Base-by-base conservation (phyloP, 2,329 filamentous ascomycete species). In the Fusarium sp. region DNA sequence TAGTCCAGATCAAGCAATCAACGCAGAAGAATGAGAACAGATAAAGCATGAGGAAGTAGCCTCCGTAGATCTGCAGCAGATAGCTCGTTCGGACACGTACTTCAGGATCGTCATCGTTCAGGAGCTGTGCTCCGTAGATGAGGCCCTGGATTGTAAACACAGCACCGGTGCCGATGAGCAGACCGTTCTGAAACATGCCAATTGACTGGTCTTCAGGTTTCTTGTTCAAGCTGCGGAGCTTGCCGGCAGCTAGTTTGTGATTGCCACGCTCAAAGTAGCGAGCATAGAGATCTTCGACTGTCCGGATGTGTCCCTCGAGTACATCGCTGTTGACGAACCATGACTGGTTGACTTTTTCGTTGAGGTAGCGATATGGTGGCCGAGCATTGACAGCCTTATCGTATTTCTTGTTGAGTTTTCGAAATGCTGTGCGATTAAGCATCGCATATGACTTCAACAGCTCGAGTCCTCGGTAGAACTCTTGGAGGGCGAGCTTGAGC, bases 371-470 rank as follows among this genome's bases (percentile, higher is more conserved):
- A 75, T 91, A 86, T 0, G 90, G 86, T 0, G 93, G 93, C 13
- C 91, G 87, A 39, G 93, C 90, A 71, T 94, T 88, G 57, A 94
- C 88, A 4, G 91, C 88, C 80, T 98, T 99, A 83, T 98, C 94
- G 76, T 96, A 98, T 79, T 99, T 99, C 79, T 99, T 99, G 80
- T 97, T 97, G 76, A 99, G 93, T 78, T 99, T 99, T 31, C 94
- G 90, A 75, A 98, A 98, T 0, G 94, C 96, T 1, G 93, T 97
- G 47, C 93, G 88, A 77, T 99, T 99, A 15, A 97, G 84, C 21
- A 97, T 81, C 3, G 94, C 91, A 73, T 97, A 99, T 0, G 93
- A 92, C 80, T 97, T 98, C 60, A 99, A 85, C 43, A 98, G 82
- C 76, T 99, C 96, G 15, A 99, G 84, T 1, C 92, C 91, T 20